These are phyloP conservation scores for Vigna angularis DNA, from an alignment of 306 rosid genomes.

Conservation along the genomic window DNA sequence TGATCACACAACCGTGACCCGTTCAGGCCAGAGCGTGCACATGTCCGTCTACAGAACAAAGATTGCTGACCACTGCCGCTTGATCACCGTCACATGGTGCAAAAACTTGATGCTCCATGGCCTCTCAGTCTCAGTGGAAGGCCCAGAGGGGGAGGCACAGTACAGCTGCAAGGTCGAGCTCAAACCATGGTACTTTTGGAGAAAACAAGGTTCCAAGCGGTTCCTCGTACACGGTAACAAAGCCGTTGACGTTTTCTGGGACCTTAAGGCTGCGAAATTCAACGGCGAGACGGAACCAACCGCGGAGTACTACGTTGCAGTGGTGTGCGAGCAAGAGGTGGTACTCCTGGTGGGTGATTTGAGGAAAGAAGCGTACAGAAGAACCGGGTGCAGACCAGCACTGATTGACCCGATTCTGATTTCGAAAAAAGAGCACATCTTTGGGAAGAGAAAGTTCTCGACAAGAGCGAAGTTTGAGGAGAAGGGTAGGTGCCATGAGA, in stretches of 20 bases:
- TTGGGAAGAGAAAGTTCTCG: conserved; percentile 72
- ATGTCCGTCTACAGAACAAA: conserved; percentile 77
- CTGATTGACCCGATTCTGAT: conserved; percentile 73
- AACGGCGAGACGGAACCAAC: conserved; percentile 77
- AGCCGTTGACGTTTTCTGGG: conserved; percentile 77
- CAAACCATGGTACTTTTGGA: conserved; percentile 96
- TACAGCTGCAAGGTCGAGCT: conserved; percentile 83
- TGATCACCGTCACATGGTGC: conserved; percentile 90
- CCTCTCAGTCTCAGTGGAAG: conserved; percentile 76
- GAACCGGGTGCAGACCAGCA: conserved; percentile 72
- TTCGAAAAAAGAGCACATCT: conserved; percentile 77
- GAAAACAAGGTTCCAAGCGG: conserved; percentile 83
- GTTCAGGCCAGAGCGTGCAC: conserved; percentile 71
- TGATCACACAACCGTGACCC: conserved; percentile 57
- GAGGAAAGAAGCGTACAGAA: conserved; percentile 76
- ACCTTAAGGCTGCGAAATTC: conserved; percentile 80
- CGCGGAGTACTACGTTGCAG: conserved; percentile 76
- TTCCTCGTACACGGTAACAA: conserved; percentile 64
- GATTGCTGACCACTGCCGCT: conserved; percentile 74
- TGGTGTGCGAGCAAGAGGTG: conserved; percentile 77
- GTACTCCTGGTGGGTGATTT: conserved; percentile 78
- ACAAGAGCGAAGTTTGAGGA: conserved; percentile 71
- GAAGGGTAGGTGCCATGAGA: conserved; percentile 64
- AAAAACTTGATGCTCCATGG: conserved; percentile 82
- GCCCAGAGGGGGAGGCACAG: conserved; percentile 56